Evolutionary conservation across 257 asterid genomes (phyloP), one percentile per base, ranked within the genome.

Genomic region (Petunia secreta): DNA sequence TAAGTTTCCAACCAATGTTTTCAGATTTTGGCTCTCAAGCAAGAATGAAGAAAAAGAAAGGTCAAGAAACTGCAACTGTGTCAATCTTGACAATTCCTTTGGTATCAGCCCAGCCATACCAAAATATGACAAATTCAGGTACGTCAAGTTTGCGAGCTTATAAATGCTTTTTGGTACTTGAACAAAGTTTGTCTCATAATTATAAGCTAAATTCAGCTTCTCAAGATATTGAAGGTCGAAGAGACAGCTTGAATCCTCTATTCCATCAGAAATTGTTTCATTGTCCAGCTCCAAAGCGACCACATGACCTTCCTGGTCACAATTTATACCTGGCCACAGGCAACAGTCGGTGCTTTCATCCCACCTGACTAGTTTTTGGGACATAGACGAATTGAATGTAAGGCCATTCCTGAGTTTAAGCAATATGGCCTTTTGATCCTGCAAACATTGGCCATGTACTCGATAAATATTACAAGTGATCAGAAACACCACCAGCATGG

Each of bases 291-390:
- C 83, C 14, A 25, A 25, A 25, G 25, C 25, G 46, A 78, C 83
- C 62, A 92, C 92, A 36, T 64, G 90, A 6, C 94, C 97, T 0
- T 83, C 58, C 8, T n/a, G 13, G 80, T 92, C 91, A 75, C 96
- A 93, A 25, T 6, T 85, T 36, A 92, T 81, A 71, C 97, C 91
- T 9, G 25, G 34, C 97, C 97, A 92, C 0, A 11, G 15, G 87
- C 97, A 92, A 79, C 92, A 92, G 37, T 92, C 91, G 3, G 0
- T 16, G 53, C 78, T 76, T 77, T 63, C 75, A 13, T 88, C 81
- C 96, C 94, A 89, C 4, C 55, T 75, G 69, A 78, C 38, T 1
- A 83, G 53, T 79, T 75, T 86, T 43, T 76, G 53, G 0, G 87
- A 53, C 8, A 2, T 1, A 2, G 52, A 3, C 14, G 62, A 3